A percentile compares a stretch with the other conserved stretches of the same genome.
These are phyloP conservation scores for Melampsora larici-populina DNA, from an alignment of 1,284 basidiomycete species.

Conservation along the genomic window DNA sequence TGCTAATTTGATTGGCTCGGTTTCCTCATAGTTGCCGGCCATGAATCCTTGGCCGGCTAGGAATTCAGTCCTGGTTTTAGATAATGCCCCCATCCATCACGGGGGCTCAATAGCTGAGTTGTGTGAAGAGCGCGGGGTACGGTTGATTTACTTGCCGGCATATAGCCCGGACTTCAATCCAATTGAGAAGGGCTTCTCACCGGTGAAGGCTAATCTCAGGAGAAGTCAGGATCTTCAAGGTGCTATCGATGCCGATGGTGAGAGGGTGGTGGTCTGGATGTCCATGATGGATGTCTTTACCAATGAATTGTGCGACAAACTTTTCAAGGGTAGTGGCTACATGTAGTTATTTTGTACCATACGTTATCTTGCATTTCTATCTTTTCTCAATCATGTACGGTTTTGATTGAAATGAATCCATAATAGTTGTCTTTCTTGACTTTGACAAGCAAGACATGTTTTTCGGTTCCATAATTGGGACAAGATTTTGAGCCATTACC, in stretches of 20 bases:
- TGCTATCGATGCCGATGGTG: not conserved
- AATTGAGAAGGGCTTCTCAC: conserved; percentile 23
- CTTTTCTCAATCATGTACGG: no score
- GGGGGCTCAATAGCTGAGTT: not conserved
- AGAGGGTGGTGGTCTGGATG: not conserved
- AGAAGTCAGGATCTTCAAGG: not conserved
- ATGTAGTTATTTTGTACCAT: no score
- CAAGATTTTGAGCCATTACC: no score
- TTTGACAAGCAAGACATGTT: no score
- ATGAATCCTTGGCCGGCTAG: conserved; percentile 14
- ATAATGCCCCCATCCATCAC: conserved; percentile 3
- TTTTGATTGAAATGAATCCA: no score
- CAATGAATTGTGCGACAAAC: not conserved
- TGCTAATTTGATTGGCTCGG: no score
- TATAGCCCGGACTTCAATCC: conserved; percentile 23
- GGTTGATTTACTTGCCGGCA: conserved; percentile 5
- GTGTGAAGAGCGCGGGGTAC: not conserved
- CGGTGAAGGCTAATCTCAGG: not conserved
- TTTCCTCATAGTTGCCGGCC: not conserved
- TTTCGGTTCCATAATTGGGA: no score
- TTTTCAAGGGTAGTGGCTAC: conserved; percentile 14
- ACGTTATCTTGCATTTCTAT: no score
- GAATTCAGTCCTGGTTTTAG: conserved; percentile 10
- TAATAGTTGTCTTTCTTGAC: no score
- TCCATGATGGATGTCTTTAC: not conserved